Base-by-base conservation (phyloP, 805 yeast species). In the Teunomyces barrocoloradensis region DNA sequence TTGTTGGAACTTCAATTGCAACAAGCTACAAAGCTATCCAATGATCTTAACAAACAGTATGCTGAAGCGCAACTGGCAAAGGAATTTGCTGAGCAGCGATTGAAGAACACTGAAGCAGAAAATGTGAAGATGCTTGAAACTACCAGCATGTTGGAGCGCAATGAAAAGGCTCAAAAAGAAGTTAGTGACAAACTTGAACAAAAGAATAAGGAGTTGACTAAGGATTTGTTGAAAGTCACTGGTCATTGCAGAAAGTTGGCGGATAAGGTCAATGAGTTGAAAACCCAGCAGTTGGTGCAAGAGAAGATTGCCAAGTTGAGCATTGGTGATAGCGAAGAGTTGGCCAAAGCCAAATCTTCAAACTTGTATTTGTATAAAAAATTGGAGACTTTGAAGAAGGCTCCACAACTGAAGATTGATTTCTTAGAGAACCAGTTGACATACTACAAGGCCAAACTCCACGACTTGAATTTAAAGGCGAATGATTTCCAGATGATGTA, bases 401-500 rank as follows among this genome's bases (percentile, higher is more conserved):
- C 13, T 12, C 43, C 70, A 29, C 63, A 64, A 28, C 53, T 52
- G 28, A 65, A 74, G 13, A 72, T 73, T 29, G 61, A 56, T 34
- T 53, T 68, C 11, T 57, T 70, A 29, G 69, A 70, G 39, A 65
- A 66, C 42, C 79, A 79, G 56, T 61, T 71, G 50, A 72, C 72
- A 29, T 69, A 75, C 46, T 76, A 73, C 59, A 73, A 66, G 53
- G 73, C 80, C 44, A 77, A 74, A 53, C 63, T 78, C 41, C 71
- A 72, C 40, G 81, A 80, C 47, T 59, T 73, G 44, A 65, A 69
- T 42, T 39, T 66, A 45, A 61, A 56, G 42, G 59, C 65, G 41
- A 65, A 68, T 42, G 74, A 71, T 49, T 56, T 72, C 44, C 59
- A 61, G 40, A 42, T 63, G 44, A 66, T 71, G 71, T 65, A 73